These are phyloP conservation scores for Plasmodium cynomolgi DNA, from an alignment of 169 alveolate genomes.

Conservation along the genomic window DNA sequence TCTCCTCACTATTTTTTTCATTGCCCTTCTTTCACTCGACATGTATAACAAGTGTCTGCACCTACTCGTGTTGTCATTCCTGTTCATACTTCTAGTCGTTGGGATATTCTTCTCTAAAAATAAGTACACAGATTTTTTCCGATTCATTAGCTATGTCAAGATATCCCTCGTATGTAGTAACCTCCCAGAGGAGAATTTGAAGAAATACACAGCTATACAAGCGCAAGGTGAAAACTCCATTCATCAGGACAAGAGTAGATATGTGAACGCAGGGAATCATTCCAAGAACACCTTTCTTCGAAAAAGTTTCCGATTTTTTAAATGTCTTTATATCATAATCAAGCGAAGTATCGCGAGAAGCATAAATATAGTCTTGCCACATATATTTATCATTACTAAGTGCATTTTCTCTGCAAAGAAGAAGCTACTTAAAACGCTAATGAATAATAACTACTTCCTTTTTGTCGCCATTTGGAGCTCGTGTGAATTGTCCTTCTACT, in stretches of 20 bases:
- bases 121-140: conserved; percentile 10
- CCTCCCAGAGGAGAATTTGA: background rate
- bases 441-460: conserved; percentile 7
- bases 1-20: background rate
- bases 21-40: conserved; percentile 4
- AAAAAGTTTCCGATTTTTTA: background rate
- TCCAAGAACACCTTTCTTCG: background rate
- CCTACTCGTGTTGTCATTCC: background rate
- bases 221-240: background rate
- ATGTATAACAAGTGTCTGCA: conserved; percentile 8
- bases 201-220: conserved; percentile 7
- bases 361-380: background rate
- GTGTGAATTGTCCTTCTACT: conserved; percentile 14
- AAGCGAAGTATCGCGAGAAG: background rate
- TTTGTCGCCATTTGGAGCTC: conserved; percentile 39
- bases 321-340: background rate
- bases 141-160: conserved; percentile 7
- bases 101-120: conserved; percentile 13
- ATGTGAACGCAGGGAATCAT: background rate
- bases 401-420: background rate
- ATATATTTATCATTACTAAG: background rate
- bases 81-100: conserved; percentile 4
- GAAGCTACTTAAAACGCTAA: background rate
- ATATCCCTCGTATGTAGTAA: conserved; percentile 1
- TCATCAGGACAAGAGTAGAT: background rate